Evolutionary conservation across 768 basidiomycete species (phyloP), one percentile per base, ranked within the genome.

Genomic region (Lactarius hengduanensis): DNA sequence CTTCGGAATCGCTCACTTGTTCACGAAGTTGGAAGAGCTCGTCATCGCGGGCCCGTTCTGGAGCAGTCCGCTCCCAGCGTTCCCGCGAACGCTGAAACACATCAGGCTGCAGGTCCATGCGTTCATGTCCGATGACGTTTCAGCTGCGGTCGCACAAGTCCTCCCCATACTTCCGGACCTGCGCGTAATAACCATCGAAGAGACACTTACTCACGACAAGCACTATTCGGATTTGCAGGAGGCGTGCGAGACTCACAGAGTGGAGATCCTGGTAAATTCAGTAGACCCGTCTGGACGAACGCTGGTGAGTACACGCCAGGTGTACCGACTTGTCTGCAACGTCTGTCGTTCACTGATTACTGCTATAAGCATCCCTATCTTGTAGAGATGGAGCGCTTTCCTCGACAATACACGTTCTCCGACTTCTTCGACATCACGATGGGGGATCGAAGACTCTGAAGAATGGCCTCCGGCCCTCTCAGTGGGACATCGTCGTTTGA

Each of bases 81-180:
- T 67, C 20, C 66, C 66, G 16, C 43, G 50, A 43, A 38, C 62
- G 7, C 50, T 67, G 13, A 54, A 38, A 43, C 66, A 67, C 32
- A 59, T 67, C 66, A 54, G 66, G 50, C 62, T 67, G 16, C 66
- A 67, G 38, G 66, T 59, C 22, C 61, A 67, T 30, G 66, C 62
- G 10, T 67, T 67, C 34, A 59, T 63, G 40, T 62, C 66, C 1
- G 66, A 63, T 36, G 22, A 47, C 0, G 47, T 63, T 41, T 30
- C 63, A 38, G 61, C 62, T 9, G 50, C 50, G 16, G 45, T 67
- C 57, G 26, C 57, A 53, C 18, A 32, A 13, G 57, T 22, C 3
- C 8, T 67, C 53, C 32, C 62, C 9, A 30, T 36, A 3, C 62
- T 67, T 10, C 53, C 41, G 9, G 57, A 59, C n/a, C 34, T 67